Evolutionary conservation across 495 filamentous ascomycete genomes (phyloP).

Genomic region (Apodospora peruviana): DNA sequence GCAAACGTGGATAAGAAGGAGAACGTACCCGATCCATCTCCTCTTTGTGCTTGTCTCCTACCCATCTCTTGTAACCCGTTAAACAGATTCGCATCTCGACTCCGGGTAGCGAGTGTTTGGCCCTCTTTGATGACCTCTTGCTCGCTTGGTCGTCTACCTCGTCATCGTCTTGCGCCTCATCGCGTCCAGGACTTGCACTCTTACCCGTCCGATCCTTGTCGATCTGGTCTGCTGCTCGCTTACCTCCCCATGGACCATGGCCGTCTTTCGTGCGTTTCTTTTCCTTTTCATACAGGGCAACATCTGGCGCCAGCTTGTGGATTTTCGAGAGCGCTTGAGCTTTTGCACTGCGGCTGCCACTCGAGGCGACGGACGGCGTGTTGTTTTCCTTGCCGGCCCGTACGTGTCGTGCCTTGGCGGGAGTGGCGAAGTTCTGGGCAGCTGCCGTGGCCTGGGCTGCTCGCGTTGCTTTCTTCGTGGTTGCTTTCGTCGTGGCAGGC

Average conservation of each 20-base stretch:
- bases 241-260: slow-evolving; percentile 68
- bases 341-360: slow-evolving; percentile 80
- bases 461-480: slow-evolving; percentile 2
- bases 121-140: slow-evolving; percentile 49
- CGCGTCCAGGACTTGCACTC: slow-evolving; percentile 24
- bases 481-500: neutral
- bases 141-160: slow-evolving; percentile 25
- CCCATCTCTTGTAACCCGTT: slow-evolving; percentile 77
- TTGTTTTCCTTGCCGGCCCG: slow-evolving; percentile 74
- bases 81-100: slow-evolving; percentile 68
- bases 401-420: slow-evolving; percentile 36
- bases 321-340: slow-evolving; percentile 70
- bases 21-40: slow-evolving; percentile 69
- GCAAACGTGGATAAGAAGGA: neutral
- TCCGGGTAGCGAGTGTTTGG: slow-evolving; percentile 52
- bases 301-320: slow-evolving; percentile 73
- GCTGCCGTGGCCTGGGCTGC: slow-evolving; percentile 8
- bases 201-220: slow-evolving; percentile 40
- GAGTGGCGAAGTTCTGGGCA: slow-evolving; percentile 28
- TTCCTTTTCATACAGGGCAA: slow-evolving; percentile 90
- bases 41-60: slow-evolving; percentile 59
- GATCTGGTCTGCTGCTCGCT: slow-evolving; percentile 52
- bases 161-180: slow-evolving; percentile 34
- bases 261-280: slow-evolving; percentile 74
- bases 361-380: slow-evolving; percentile 61